Evolutionary conservation across 2,329 filamentous ascomycete species (phyloP), one percentile per base, ranked within the genome.

Genomic region (Epichloe brachyelytri): DNA sequence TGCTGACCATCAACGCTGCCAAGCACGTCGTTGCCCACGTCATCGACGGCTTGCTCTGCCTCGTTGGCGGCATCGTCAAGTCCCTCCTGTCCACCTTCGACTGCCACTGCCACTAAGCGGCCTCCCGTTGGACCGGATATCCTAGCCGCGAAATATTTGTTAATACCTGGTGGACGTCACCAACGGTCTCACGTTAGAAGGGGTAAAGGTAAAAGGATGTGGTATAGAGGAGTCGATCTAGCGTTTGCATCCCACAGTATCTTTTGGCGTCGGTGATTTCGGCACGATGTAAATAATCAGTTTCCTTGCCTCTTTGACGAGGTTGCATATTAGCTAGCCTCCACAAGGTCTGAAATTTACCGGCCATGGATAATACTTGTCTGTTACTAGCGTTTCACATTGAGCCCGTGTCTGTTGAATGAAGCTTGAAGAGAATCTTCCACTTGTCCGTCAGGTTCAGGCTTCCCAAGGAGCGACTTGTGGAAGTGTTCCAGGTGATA

Each of bases 21-120:
- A 59, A 63, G 51, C 51, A 41, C 20, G 53, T 65, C 33, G 56
- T 60, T 52, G 59, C 55, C 34, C 26, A 64, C 33, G 59, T 60
- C 46, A 58, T 66, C 43, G 54, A 62, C 17, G 51, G 59, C 39
- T 58, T 68, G 49, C 61, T 68, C 36, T 63, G 65, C 58, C 51
- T 63, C n/a, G 62, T 66, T 48, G 63, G 61, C 50, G 61, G 57
- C 50, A 52, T 68, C 43, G 49, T 65, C 54, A 59, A 56, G 50
- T 53, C 53, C 47, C 52, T 68, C 48, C 52, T 67, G 51, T 52
- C 52, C 51, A 58, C 56, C 39, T 68, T 66, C 56, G 53, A 63
- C 58, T 68, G 64, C 58, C 57, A 61, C 58, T 68, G 65, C 60
- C 49, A 54, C 48, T 64, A 61, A 44, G 26, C 17, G n/a, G 2